These are phyloP conservation scores for Zasmidium cellare DNA, from an alignment of 2,329 filamentous ascomycete genomes.

Conservation along the genomic window DNA sequence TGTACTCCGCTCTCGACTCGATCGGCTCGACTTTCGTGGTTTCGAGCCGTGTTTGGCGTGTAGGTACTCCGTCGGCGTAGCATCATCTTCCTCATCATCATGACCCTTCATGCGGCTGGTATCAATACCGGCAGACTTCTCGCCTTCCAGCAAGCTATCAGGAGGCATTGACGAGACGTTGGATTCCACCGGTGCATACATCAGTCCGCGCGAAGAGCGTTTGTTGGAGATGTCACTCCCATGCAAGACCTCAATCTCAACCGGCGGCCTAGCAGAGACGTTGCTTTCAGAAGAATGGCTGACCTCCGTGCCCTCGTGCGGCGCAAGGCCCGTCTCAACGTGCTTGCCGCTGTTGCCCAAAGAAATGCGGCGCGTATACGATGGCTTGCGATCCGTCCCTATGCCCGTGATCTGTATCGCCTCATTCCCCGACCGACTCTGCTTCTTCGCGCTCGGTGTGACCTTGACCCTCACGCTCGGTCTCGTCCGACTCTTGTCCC, in stretches of 20 bases:
- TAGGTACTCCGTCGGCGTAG: conserved; percentile 35
- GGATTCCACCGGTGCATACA: conserved; percentile 69
- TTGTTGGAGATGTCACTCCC: conserved; percentile 65
- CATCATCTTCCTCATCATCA: conserved; percentile 26
- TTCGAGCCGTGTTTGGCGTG: conserved; percentile 33
- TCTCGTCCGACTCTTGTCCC: conserved; percentile 62
- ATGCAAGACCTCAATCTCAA: conserved; percentile 85
- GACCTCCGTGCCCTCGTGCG: conserved; percentile 38
- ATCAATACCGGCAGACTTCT: conserved; percentile 46
- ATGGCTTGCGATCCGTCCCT: conserved; percentile 70
- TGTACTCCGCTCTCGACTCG: conserved; percentile 25
- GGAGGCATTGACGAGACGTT: conserved; percentile 83
- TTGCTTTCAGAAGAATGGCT: conserved; percentile 83
- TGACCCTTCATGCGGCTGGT: conserved; percentile 52
- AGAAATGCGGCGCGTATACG: conserved; percentile 67
- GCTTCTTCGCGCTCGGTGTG: conserved; percentile 69
- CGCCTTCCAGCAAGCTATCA: conserved; percentile 67
- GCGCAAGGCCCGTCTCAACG: conserved; percentile 32
- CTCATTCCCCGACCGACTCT: conserved; percentile 59
- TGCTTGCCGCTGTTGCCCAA: conserved; percentile 49
- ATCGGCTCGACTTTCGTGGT: conserved; percentile 35
- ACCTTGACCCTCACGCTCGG: conserved; percentile 81
- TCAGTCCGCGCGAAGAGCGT: conserved; percentile 54
- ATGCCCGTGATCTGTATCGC: conserved; percentile 86
- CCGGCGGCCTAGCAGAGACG: conserved; percentile 66